Percentiles rank a stretch among this genome's conserved stretches.
Conservation (phyloP, 768 basidiomycete species). For the Panaeolus cyanescens region DNA sequence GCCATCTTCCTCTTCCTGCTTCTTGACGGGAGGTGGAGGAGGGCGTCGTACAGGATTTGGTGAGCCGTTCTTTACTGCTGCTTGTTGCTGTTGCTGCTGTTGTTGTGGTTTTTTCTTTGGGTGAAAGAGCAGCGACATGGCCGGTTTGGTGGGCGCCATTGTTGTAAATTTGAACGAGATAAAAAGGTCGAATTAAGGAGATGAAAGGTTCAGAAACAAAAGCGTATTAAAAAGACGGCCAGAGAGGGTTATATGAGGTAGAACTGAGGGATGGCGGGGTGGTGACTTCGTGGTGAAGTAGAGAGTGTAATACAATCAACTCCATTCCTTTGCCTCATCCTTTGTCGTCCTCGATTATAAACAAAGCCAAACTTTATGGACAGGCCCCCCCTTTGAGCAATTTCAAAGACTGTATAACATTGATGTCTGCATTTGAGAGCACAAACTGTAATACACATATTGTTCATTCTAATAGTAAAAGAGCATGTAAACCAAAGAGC, state of each 20-base stretch:
- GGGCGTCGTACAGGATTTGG: conserved; percentile 42
- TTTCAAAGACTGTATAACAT: conserved; percentile 2
- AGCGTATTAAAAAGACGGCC: background rate
- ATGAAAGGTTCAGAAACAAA: background rate
- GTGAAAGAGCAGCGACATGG: conserved; percentile 58
- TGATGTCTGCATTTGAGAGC: background rate
- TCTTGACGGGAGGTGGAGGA: conserved; percentile 14
- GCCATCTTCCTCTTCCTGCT: conserved; percentile 46
- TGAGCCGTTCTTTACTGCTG: conserved; percentile 39
- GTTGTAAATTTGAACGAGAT: conserved; percentile 10
- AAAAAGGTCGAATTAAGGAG: background rate
- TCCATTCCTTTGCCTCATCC: background rate
- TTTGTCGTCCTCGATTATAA: background rate
- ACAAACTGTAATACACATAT: background rate
- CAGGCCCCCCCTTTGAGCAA: background rate
- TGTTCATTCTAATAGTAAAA: background rate
- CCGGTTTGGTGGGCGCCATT: conserved; percentile 46
- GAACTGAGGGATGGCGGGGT: background rate
- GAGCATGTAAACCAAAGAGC: background rate
- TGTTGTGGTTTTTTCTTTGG: conserved; percentile 60
- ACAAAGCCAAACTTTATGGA: background rate
- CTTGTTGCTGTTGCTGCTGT: conserved; percentile 33
- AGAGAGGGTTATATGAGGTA: background rate
- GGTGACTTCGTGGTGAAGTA: conserved; percentile 4
- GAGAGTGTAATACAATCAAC: background rate